A percentile compares a stretch with the other conserved stretches of the same genome.
Evolutionary conservation across 768 basidiomycete genomes (phyloP).

Genomic region (Suillus cothurnatus): DNA sequence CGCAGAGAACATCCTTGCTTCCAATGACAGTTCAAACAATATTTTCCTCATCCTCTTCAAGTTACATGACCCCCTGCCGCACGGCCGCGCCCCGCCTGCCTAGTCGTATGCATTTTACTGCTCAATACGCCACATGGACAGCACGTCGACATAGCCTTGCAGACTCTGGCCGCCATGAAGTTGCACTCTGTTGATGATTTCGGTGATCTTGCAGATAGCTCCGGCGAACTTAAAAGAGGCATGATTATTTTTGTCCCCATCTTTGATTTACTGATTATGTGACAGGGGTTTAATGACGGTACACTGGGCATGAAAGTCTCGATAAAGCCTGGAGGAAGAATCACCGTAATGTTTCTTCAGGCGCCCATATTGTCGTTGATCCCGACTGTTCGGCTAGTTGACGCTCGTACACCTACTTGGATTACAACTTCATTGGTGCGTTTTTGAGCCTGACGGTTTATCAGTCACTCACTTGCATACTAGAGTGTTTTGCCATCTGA

Average conservation of each 20-base stretch:
- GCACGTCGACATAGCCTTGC: conserved; percentile 31
- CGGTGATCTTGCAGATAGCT: conserved; percentile 28
- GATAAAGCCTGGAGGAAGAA: conserved; percentile 60
- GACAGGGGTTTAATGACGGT: conserved; percentile 47
- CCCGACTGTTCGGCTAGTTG: too few species aligned
- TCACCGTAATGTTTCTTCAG: conserved; percentile 59
- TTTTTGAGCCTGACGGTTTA: too few species aligned
- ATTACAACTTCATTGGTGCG: too few species aligned
- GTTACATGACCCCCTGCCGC: conserved; percentile 49
- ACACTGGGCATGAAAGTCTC: conserved; percentile 51
- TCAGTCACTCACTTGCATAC: too few species aligned
- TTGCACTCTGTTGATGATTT: conserved; percentile 40
- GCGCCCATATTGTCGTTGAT: conserved; percentile 46
- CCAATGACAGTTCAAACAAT: conserved; percentile 45
- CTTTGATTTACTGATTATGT: conserved; percentile 8
- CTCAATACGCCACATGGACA: conserved; percentile 55
- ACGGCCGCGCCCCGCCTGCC: conserved; percentile 55
- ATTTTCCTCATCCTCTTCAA: conserved; percentile 53
- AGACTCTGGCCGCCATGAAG: too few species aligned
- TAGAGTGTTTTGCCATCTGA: too few species aligned
- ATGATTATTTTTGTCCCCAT: conserved; percentile 9
- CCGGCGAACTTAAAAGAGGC: conserved; percentile 31
- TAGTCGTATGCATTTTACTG: conserved; percentile 65
- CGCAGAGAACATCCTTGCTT: conserved; percentile 66
- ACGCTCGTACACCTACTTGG: too few species aligned